phyloP scores from a whole-genome alignment of 192 early-diverging fungal species.

The Phlyctochytrium arcticum region DNA sequence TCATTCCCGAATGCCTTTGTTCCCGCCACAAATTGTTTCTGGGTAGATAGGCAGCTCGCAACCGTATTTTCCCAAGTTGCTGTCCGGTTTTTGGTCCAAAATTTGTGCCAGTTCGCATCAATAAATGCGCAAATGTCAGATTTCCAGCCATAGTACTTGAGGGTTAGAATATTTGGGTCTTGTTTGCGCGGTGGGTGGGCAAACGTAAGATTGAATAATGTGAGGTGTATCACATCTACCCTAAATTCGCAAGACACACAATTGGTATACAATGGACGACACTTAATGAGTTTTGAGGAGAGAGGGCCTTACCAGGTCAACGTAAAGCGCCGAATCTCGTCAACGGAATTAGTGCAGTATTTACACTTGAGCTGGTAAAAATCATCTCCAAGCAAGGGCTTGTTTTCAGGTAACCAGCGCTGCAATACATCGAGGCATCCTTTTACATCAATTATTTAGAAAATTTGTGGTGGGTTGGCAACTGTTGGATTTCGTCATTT shows the following conservation, averaged over 20 bases:
- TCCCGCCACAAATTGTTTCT: constrained; percentile 34
- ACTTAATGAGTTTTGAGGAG: too few species aligned
- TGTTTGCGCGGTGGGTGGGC: constrained; percentile 30
- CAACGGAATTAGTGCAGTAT: constrained; percentile 50
- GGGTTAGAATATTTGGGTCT: constrained; percentile 4
- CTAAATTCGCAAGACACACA: constrained; percentile 6
- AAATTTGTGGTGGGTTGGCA: neutral
- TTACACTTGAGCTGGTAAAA: constrained; percentile 62
- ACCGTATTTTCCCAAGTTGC: constrained; percentile 64
- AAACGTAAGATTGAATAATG: constrained; percentile 60
- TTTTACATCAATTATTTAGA: neutral
- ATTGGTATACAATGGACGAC: neutral
- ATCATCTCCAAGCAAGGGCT: constrained; percentile 64
- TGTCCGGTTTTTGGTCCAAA: constrained; percentile 61
- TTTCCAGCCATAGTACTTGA: constrained; percentile 37
- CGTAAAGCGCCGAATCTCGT: constrained; percentile 52
- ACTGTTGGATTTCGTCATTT: neutral
- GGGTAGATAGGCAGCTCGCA: constrained; percentile 53
- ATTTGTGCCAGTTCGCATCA: constrained; percentile 60
- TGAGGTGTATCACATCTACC: constrained; percentile 65
- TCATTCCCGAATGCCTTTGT: constrained; percentile 27
- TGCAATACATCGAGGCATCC: constrained; percentile 54
- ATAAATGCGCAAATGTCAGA: constrained; percentile 64
- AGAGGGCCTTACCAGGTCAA: constrained; percentile 52
- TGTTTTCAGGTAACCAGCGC: constrained; percentile 41